Evolutionary conservation across 2,329 filamentous ascomycete species (phyloP).

Genomic region (Xylaria sp.): DNA sequence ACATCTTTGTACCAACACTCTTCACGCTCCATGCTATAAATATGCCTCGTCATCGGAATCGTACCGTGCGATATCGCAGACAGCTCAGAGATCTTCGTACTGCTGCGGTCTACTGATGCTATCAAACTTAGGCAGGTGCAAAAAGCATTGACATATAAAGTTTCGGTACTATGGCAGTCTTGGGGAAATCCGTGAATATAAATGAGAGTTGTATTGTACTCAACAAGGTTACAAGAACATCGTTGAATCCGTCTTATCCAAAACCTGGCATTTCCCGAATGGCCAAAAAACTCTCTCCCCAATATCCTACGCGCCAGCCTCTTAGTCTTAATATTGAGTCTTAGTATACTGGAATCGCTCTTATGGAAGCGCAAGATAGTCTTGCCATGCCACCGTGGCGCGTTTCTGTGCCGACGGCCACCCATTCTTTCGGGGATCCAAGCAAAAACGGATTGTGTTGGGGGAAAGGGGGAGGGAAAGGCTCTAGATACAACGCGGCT

Average conservation of each 20-base stretch:
- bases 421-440: not conserved
- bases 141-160: not conserved
- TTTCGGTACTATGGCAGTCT: not conserved
- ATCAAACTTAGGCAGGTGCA: not conserved
- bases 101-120: not conserved
- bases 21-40: too few relatives aligned
- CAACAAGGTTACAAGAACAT: not conserved
- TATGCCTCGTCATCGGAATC: too few relatives aligned
- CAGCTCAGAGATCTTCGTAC: too few relatives aligned
- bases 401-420: not conserved
- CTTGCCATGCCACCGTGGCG: not conserved
- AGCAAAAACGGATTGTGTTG: not conserved
- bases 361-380: conserved; percentile 7
- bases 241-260: not conserved
- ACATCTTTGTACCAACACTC: conserved; percentile 34
- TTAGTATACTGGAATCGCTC: conserved; percentile 7
- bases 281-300: not conserved
- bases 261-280: not conserved
- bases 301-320: conserved; percentile 12
- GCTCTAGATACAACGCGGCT: not conserved
- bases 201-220: not conserved
- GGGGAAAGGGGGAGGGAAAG: not conserved
- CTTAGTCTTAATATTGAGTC: conserved; percentile 8
- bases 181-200: not conserved
- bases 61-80: too few relatives aligned